A percentile compares a stretch with the other conserved stretches of the same genome.
Evolutionary conservation across 169 alveolate genomes (phyloP).

Genomic region (Plasmodium malariae): DNA sequence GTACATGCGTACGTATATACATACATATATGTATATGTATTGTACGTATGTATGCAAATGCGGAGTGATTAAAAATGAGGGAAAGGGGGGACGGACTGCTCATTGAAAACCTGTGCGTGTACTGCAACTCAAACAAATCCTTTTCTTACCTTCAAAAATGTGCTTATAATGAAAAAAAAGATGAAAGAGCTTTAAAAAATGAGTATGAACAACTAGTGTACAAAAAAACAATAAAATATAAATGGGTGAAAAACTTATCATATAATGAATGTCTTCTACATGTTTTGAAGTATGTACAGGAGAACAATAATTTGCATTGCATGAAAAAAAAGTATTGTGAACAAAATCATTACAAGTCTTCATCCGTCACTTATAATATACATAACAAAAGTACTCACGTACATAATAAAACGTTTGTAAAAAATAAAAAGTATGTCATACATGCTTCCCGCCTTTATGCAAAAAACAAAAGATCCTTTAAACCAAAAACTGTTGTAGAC

Average conservation of each 20-base stretch:
- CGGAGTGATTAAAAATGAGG: not conserved
- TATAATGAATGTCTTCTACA: constrained; percentile 17
- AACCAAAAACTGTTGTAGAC: constrained; percentile 25
- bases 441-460: constrained; percentile 3
- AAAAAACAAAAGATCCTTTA: not conserved
- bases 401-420: constrained; percentile 13
- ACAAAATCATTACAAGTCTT: not conserved
- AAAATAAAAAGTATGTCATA: constrained; percentile 12
- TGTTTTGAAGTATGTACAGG: not conserved
- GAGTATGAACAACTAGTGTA: constrained; percentile 37
- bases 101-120: constrained; percentile 57
- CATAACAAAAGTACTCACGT: not conserved
- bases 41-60: not conserved
- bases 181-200: not conserved
- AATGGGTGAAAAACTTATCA: constrained; percentile 65
- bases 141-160: constrained; percentile 40
- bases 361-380: not conserved
- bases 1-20: not conserved
- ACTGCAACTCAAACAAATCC: constrained; percentile 33
- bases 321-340: not conserved
- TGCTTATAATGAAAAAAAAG: not conserved
- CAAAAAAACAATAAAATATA: constrained; percentile 22
- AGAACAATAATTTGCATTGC: not conserved
- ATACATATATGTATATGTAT: not conserved
- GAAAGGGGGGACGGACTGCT: not conserved